Conservation (phyloP, 768 basidiomycete species). For the Tricholoma bakamatsutake region DNA sequence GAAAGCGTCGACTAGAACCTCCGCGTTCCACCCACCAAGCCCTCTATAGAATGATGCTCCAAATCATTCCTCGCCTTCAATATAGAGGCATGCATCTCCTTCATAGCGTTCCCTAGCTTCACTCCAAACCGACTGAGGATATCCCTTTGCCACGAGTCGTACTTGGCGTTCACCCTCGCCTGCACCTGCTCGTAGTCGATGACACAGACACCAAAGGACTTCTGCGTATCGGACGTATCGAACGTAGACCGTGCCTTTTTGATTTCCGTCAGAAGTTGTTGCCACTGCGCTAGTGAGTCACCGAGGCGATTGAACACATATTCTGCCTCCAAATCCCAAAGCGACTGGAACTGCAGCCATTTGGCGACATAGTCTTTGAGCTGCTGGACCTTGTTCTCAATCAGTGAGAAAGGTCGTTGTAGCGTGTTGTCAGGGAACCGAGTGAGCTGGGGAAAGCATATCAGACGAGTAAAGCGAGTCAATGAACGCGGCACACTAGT, state of each 20-base stretch:
- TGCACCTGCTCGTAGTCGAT: slow-evolving; percentile 99
- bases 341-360: slow-evolving; percentile 98
- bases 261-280: slow-evolving; percentile 93
- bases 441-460: slow-evolving; percentile 49
- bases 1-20: slow-evolving; percentile 35
- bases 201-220: slow-evolving; percentile 87
- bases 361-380: slow-evolving; percentile 90
- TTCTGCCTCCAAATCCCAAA: slow-evolving; percentile 98
- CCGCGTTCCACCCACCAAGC: slow-evolving; percentile 58
- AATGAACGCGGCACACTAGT: slow-evolving; percentile 45
- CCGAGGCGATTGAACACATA: slow-evolving; percentile 94
- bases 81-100: slow-evolving; percentile 93
- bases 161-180: slow-evolving; percentile 95
- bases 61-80: slow-evolving; percentile 92
- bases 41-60: slow-evolving; percentile 95
- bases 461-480: background rate
- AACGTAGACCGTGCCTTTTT: slow-evolving; percentile 95
- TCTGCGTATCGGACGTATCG: slow-evolving; percentile 92
- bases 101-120: slow-evolving; percentile 93
- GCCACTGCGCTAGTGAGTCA: slow-evolving; percentile 91
- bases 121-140: slow-evolving; percentile 88
- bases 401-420: slow-evolving; percentile 74
- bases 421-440: slow-evolving; percentile 69
- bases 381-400: slow-evolving; percentile 84
- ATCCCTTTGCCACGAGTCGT: slow-evolving; percentile 96